Evolutionary conservation across 371 early-diverging fungal genomes (phyloP).

Genomic region (Catenaria anguillulae): DNA sequence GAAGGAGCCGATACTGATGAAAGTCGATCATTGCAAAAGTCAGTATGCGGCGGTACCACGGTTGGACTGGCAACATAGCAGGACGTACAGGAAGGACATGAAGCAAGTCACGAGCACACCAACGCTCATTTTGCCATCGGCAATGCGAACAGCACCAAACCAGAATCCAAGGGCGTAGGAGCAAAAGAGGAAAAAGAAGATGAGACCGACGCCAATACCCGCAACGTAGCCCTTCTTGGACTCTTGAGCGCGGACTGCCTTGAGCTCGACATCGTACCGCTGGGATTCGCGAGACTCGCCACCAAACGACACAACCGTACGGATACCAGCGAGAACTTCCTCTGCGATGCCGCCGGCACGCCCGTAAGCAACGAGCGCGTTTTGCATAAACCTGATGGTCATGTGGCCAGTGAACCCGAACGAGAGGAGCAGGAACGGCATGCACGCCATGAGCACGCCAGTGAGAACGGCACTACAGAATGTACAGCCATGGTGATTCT

Average conservation of each 20-base stretch:
- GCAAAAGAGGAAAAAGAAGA: constrained; percentile 20
- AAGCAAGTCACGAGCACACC: constrained; percentile 36
- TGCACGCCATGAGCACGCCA: background rate
- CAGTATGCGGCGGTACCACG: too few relatives aligned
- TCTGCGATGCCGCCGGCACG: constrained; percentile 55
- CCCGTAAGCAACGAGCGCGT: constrained; percentile 27
- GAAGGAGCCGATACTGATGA: constrained; percentile 46
- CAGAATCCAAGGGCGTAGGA: constrained; percentile 44
- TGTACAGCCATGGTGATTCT: background rate
- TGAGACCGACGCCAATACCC: constrained; percentile 22
- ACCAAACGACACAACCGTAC: constrained; percentile 29
- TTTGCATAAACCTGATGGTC: background rate
- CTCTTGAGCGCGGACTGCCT: constrained; percentile 23
- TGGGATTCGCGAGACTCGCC: constrained; percentile 34
- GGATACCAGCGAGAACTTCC: constrained; percentile 43
- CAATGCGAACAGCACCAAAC: constrained; percentile 36
- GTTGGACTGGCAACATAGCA: too few relatives aligned
- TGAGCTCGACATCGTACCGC: constrained; percentile 30
- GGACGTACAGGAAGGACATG: constrained; percentile 54
- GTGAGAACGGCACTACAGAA: background rate
- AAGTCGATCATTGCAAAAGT: too few relatives aligned
- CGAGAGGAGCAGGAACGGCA: background rate
- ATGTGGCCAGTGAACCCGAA: background rate
- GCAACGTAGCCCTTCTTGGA: constrained; percentile 30
- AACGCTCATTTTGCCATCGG: constrained; percentile 22